Conservation (phyloP, 2,329 filamentous ascomycete species). For the Knoxdaviesia capensis region DNA sequence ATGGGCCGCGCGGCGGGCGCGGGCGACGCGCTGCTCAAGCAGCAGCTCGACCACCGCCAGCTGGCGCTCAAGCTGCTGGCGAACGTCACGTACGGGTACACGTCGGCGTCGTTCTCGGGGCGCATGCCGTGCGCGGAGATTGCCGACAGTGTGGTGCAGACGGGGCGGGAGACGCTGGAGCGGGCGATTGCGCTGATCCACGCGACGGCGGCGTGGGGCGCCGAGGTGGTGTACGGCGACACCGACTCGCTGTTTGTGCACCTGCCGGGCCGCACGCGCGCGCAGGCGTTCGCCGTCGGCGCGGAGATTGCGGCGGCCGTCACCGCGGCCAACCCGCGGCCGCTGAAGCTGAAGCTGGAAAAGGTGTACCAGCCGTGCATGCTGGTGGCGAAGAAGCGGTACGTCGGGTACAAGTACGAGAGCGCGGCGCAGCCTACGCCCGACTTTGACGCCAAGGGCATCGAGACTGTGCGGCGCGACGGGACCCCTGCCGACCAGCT, state of each 20-base stretch:
- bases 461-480: slow-evolving; percentile 89
- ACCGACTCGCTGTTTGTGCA: slow-evolving; percentile 90
- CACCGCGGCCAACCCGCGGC: slow-evolving; percentile 75
- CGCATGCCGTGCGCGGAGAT: slow-evolving; percentile 97
- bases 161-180: slow-evolving; percentile 83
- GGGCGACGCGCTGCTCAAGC: slow-evolving; percentile 24
- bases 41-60: slow-evolving; percentile 83
- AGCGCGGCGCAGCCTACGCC: slow-evolving; percentile 52
- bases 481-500: slow-evolving; percentile 92
- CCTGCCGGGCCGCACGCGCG: slow-evolving; percentile 67
- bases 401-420: slow-evolving; percentile 96
- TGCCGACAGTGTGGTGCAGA: slow-evolving; percentile 94
- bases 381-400: slow-evolving; percentile 87
- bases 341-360: slow-evolving; percentile 92
- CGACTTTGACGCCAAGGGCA: slow-evolving; percentile 94
- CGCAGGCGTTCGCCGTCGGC: slow-evolving; percentile 81
- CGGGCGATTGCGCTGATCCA: slow-evolving; percentile 87
- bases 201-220: slow-evolving; percentile 68
- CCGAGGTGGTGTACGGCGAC: slow-evolving; percentile 94
- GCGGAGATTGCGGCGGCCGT: slow-evolving; percentile 78
- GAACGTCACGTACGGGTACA: slow-evolving; percentile 98
- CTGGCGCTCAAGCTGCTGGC: slow-evolving; percentile 87
- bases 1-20: slow-evolving; percentile 30
- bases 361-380: slow-evolving; percentile 96
- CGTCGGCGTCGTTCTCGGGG: slow-evolving; percentile 88